Evolutionary conservation across 1,284 basidiomycete genomes (phyloP).

Genomic region (Pseudozyma sp.): DNA sequence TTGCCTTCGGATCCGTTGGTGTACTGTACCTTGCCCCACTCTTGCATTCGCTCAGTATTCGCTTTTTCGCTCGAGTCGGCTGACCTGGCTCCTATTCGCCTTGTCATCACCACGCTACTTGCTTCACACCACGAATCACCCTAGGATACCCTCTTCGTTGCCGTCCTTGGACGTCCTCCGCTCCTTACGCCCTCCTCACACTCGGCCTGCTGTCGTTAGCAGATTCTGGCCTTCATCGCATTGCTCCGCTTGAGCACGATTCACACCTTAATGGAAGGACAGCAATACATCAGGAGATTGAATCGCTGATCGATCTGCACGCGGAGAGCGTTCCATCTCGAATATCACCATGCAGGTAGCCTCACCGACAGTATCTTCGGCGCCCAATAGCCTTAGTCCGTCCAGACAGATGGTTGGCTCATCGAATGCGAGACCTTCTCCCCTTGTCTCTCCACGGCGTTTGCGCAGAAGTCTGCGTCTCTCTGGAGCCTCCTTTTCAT

Average conservation of each 20-base stretch:
- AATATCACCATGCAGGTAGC: slow-evolving; percentile 23
- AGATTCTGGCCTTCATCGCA: too few relatives aligned
- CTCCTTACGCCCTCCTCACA: too few relatives aligned
- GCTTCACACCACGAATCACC: too few relatives aligned
- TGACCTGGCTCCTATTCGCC: slow-evolving; percentile 8
- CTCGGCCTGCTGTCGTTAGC: too few relatives aligned
- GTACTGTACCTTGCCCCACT: background rate
- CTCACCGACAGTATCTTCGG: slow-evolving; percentile 1
- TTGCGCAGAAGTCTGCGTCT: slow-evolving; percentile 35
- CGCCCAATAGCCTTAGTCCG: slow-evolving; percentile 5
- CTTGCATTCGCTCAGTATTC: background rate
- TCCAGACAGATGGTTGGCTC: background rate
- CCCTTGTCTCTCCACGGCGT: slow-evolving; percentile 16
- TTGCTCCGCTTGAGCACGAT: too few relatives aligned
- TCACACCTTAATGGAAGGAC: too few relatives aligned
- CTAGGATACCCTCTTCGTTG: background rate
- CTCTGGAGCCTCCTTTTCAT: slow-evolving; percentile 18
- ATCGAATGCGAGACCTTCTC: slow-evolving; percentile 8
- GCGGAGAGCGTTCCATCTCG: background rate
- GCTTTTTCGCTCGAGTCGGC: slow-evolving; percentile 16
- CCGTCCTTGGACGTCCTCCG: too few relatives aligned
- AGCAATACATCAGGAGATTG: background rate
- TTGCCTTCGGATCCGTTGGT: slow-evolving; percentile 12
- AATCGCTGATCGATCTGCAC: background rate
- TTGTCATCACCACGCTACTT: background rate